Base-by-base conservation (phyloP, 208 protist species). In the Leishmania martiniquensis region DNA sequence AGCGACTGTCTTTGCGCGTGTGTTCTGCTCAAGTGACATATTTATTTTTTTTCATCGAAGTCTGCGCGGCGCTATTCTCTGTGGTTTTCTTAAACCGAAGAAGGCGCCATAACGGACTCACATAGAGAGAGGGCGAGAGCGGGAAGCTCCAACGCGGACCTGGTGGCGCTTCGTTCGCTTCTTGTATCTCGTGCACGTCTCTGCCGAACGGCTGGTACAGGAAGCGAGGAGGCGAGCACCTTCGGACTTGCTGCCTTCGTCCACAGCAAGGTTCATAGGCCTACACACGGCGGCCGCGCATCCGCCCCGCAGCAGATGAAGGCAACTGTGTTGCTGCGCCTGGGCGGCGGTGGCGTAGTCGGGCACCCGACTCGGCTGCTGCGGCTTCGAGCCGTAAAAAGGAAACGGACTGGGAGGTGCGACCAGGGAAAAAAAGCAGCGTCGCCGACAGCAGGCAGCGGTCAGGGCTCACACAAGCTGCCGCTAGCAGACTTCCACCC, bases 401-500 rank as follows among this genome's bases (percentile, higher is more conserved):
- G 15, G n/a, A 72, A 42, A 44, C 29, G 29, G 45, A 13, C 68
- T 44, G 32, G 29, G 20, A 57, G 6, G n/a, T 10, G 29, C 32
- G 47, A n/a, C 20, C 34, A 4, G 17, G 32, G 2, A 2, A 72
- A 72, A n/a, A 54, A 42, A n/a, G n/a, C 17, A n/a, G 32, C 68
- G 32, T 44, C 47, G 13, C 29, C 3, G 29, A 39, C 29, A 20
- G 68, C 45, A 15, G 13, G 22, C 68, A 37, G 25, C 72, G 37
- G 42, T 65, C 25, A 34, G 9, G 34, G 52, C 39, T 34, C 52
- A 42, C 25, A 25, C 60, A 66, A 62, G 32, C 57, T 80, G 22
- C 85, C 77, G 22, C 79, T 96, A 32, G 89, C 88, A 0, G 72
- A 74, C 44, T 94, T 93, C 60, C 82, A 90, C 68, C 93, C 93